Percentiles rank a stretch among this genome's conserved stretches.
Conservation (phyloP, 176 grass and related monocot genomes). For the Oryza brachyantha region DNA sequence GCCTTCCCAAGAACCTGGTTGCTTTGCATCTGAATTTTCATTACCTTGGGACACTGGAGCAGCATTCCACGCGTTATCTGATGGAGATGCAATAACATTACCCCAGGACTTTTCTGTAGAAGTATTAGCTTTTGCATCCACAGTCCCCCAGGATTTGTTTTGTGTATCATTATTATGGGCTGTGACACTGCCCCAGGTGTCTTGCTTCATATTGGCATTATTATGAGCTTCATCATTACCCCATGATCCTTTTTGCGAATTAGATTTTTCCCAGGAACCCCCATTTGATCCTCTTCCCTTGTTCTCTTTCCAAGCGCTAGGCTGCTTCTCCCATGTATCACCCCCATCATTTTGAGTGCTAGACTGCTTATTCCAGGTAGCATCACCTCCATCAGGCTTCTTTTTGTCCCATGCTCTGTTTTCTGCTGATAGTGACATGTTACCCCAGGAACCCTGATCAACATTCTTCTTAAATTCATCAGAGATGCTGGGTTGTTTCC, state of each 20-base stretch:
- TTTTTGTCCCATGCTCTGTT: slow-evolving; percentile 2
- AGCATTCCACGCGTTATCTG: slow-evolving; percentile 17
- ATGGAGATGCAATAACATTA: slow-evolving; percentile 18
- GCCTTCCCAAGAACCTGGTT: slow-evolving; percentile 39
- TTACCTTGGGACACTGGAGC: slow-evolving; percentile 18
- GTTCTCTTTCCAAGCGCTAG: neutral
- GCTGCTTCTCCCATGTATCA: no score
- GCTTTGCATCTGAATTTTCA: slow-evolving; percentile 36
- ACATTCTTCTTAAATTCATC: neutral
- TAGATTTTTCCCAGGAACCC: slow-evolving; percentile 33
- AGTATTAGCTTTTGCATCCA: neutral
- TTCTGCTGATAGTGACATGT: slow-evolving; percentile 8
- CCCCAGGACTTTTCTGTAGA: neutral
- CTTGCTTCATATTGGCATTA: slow-evolving; percentile 14
- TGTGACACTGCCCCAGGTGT: slow-evolving; percentile 3
- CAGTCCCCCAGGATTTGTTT: slow-evolving; percentile 35
- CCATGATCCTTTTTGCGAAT: slow-evolving; percentile 19
- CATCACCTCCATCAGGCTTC: slow-evolving; percentile 25
- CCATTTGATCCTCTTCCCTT: slow-evolving; percentile 18
- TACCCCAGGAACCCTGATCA: slow-evolving; percentile 19
- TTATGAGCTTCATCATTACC: neutral
- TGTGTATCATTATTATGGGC: neutral
- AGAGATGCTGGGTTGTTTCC: neutral
- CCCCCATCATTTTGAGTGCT: slow-evolving; percentile 10
- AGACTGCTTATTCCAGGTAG: slow-evolving; percentile 11